Evolutionary conservation across 257 asterid genomes (phyloP).

Genomic region (Solanum bukasovii): DNA sequence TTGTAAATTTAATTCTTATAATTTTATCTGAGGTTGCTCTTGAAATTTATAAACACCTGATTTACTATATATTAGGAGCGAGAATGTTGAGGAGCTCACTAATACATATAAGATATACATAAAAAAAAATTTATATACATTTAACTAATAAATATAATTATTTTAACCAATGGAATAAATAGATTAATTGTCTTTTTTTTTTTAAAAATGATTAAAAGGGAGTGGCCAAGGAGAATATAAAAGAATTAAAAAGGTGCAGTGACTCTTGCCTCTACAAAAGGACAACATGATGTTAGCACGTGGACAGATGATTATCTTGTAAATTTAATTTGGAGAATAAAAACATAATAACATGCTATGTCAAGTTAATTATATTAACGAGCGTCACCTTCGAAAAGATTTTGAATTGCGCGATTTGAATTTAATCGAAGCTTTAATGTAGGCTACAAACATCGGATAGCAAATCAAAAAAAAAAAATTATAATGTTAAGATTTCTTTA

Average conservation of each 20-base stretch:
- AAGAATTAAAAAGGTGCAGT: not conserved
- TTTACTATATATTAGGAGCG: too few relatives aligned
- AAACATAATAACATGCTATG: too few relatives aligned
- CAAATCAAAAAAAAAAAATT: too few relatives aligned
- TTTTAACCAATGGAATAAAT: not conserved
- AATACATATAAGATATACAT: too few relatives aligned
- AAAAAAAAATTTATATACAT: too few relatives aligned
- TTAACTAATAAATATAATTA: too few relatives aligned
- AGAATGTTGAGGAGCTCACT: too few relatives aligned
- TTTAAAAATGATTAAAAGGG: not conserved
- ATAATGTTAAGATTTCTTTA: too few relatives aligned
- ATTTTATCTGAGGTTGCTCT: not conserved
- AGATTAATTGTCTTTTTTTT: not conserved
- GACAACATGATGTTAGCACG: not conserved
- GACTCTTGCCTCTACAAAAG: not conserved
- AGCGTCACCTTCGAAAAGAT: accelerated
- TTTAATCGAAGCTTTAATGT: accelerated
- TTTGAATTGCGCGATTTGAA: accelerated
- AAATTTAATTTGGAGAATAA: too few relatives aligned
- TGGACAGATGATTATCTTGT: not conserved
- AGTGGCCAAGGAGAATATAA: not conserved
- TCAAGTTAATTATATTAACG: too few relatives aligned
- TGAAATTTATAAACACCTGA: not conserved
- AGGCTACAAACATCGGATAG: accelerated
- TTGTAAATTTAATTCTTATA: not conserved